phyloP scores from a whole-genome alignment of 2,329 filamentous ascomycete species.

The Curvularia lunata region DNA sequence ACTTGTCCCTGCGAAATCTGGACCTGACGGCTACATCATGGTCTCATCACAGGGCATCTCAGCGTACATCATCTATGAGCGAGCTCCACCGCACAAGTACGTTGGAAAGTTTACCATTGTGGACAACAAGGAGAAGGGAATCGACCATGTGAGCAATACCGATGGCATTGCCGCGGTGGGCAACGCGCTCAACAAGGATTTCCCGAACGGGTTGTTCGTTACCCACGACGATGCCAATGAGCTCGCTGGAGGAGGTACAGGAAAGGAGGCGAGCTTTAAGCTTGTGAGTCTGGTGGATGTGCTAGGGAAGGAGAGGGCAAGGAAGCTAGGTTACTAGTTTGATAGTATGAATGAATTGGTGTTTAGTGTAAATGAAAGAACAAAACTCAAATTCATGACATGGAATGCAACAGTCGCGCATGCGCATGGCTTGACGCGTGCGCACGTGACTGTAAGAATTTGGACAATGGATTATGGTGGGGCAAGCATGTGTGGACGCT shows the following conservation, averaged over 20 bases:
- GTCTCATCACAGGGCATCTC: conserved; percentile 62
- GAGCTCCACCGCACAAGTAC: conserved; percentile 57
- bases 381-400: too few relatives aligned
- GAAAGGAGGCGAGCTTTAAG: conserved; percentile 59
- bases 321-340: conserved; percentile 29
- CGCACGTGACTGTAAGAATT: conserved; percentile 20
- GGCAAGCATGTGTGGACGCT: not conserved
- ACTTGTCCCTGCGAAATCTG: conserved; percentile 55
- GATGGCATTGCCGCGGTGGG: conserved; percentile 60
- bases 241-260: conserved; percentile 55
- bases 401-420: too few relatives aligned
- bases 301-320: conserved; percentile 30
- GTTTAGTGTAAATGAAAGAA: not conserved
- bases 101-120: conserved; percentile 59
- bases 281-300: conserved; percentile 44
- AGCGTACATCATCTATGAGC: conserved; percentile 59
- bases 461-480: conserved; percentile 8
- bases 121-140: conserved; percentile 49
- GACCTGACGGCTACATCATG: conserved; percentile 57
- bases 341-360: not conserved
- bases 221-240: conserved; percentile 63
- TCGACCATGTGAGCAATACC: conserved; percentile 62
- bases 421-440: too few relatives aligned
- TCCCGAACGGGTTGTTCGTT: conserved; percentile 54
- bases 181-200: conserved; percentile 49